Evolutionary conservation across 23 red algal species (phyloP).

Genomic region (Pyropia haitanensis): DNA sequence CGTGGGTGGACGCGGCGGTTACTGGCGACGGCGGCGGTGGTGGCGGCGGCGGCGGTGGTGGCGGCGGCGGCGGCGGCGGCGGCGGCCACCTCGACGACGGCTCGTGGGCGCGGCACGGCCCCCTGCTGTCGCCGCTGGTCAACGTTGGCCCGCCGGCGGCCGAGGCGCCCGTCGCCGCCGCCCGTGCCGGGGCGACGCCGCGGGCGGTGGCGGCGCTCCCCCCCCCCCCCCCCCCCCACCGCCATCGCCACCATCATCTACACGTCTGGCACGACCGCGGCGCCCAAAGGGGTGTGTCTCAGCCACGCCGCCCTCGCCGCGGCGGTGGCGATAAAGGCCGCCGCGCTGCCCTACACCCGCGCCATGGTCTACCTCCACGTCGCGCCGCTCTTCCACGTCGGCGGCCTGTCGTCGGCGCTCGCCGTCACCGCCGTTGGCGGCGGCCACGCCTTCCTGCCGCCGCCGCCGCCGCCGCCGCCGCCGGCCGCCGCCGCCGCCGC

Average conservation of each 20-base stretch:
- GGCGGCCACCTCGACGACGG: too few species aligned
- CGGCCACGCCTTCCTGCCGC: background rate
- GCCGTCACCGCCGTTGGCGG: slow-evolving; percentile 19
- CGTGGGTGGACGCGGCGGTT: too few species aligned
- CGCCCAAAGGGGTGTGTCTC: slow-evolving; percentile 39
- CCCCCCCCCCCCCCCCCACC: background rate
- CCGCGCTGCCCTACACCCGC: slow-evolving; percentile 7
- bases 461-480: slow-evolving; percentile 5
- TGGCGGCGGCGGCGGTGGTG: too few species aligned
- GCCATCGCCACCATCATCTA: slow-evolving; percentile 40
- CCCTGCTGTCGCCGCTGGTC: too few species aligned
- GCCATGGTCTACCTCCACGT: slow-evolving; percentile 45
- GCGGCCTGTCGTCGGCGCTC: slow-evolving; percentile 30
- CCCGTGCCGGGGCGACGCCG: too few species aligned
- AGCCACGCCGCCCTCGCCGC: slow-evolving; percentile 10
- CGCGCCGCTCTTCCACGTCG: slow-evolving; percentile 48
- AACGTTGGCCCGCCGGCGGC: too few species aligned
- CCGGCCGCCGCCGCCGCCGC: slow-evolving; percentile 15
- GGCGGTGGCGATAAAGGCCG: slow-evolving; percentile 24
- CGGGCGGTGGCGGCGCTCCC: too few species aligned
- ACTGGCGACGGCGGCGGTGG: too few species aligned
- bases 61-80: too few species aligned
- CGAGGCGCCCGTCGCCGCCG: too few species aligned
- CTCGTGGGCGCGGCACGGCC: too few species aligned
- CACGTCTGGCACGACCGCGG: slow-evolving; percentile 45